phyloP scores from a whole-genome alignment of 2,329 filamentous ascomycete genomes.

The Colletotrichum eleusines region DNA sequence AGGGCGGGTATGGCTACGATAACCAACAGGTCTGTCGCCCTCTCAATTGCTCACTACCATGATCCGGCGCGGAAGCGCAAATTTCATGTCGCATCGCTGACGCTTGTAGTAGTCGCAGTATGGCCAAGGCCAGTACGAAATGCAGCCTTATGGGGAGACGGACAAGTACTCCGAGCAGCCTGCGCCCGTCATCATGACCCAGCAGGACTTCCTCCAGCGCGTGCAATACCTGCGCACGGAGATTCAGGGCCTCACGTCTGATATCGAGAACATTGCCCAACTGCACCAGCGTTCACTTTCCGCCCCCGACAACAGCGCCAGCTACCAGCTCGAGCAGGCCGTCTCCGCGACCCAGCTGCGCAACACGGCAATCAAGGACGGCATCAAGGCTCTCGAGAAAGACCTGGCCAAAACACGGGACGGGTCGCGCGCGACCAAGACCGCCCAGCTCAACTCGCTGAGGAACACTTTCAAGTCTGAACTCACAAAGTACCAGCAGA shows the following conservation, averaged over 20 bases:
- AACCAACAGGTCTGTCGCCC: slow-evolving; percentile 54
- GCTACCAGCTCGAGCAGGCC: slow-evolving; percentile 73
- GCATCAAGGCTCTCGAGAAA: slow-evolving; percentile 80
- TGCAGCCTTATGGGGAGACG: slow-evolving; percentile 63
- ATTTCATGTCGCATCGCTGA: slow-evolving; percentile 2
- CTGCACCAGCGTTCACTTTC: slow-evolving; percentile 79
- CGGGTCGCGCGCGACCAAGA: slow-evolving; percentile 73
- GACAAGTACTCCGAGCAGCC: slow-evolving; percentile 43
- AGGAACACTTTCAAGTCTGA: slow-evolving; percentile 80
- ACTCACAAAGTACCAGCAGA: slow-evolving; percentile 76
- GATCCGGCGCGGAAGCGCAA: not conserved
- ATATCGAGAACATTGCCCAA: slow-evolving; percentile 75
- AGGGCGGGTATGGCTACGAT: slow-evolving; percentile 59
- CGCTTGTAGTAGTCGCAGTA: slow-evolving; percentile 41
- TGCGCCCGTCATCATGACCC: slow-evolving; percentile 59
- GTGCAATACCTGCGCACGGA: slow-evolving; percentile 75
- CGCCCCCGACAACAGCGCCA: slow-evolving; percentile 69
- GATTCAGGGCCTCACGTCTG: slow-evolving; percentile 74
- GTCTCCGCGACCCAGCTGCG: slow-evolving; percentile 78
- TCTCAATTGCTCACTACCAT: not conserved
- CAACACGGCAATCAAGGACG: slow-evolving; percentile 81
- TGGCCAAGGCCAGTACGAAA: slow-evolving; percentile 62
- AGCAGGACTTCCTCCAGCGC: slow-evolving; percentile 76
- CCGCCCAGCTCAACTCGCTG: slow-evolving; percentile 75
- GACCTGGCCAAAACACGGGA: slow-evolving; percentile 75